phyloP scores from a whole-genome alignment of 306 rosid genomes.

The Vigna trinervia region DNA sequence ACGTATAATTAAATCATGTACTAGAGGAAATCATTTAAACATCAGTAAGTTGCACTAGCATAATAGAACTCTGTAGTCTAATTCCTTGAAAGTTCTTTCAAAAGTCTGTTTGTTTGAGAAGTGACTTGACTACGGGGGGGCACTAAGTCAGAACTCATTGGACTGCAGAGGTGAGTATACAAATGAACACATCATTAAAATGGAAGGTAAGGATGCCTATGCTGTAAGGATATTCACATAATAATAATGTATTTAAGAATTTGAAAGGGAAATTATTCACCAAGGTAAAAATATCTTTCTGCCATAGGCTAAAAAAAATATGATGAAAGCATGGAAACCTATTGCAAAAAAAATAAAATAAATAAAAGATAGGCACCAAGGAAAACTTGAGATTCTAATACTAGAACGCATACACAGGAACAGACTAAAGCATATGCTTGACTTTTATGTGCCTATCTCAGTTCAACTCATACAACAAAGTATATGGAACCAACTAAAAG shows the following conservation, averaged over 20 bases:
- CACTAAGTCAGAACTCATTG: no score
- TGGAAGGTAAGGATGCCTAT: neutral
- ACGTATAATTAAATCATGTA: neutral
- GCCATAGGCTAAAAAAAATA: neutral
- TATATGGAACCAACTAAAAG: conserved; percentile 10
- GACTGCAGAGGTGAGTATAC: no score
- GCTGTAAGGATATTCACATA: neutral
- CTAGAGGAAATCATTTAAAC: neutral
- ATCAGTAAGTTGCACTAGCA: neutral
- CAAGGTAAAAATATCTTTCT: neutral
- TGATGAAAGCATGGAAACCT: neutral
- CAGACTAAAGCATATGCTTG: neutral
- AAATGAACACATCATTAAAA: neutral
- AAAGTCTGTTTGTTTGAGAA: neutral
- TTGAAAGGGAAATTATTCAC: conserved; percentile 21
- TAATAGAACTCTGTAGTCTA: neutral
- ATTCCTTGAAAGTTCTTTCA: neutral
- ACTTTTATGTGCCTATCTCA: neutral
- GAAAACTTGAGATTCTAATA: neutral
- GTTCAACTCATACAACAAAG: neutral
- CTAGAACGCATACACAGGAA: neutral
- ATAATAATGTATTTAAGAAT: neutral
- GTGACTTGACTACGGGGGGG: no score
- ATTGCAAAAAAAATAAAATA: neutral
- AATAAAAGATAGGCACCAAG: neutral